Base-by-base conservation (phyloP, 169 alveolate genomes). In the Plasmodium berghei region DNA sequence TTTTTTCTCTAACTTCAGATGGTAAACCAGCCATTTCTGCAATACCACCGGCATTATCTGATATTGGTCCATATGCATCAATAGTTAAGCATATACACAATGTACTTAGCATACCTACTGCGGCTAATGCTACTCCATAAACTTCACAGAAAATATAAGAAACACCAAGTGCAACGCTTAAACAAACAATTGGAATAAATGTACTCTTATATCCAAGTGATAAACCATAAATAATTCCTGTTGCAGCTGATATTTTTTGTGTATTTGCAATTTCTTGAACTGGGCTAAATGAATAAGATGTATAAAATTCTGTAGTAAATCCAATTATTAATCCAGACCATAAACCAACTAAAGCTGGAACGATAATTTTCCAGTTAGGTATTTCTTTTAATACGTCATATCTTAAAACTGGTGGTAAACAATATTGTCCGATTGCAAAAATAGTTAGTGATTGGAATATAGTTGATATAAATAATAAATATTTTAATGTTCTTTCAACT, bases 31-130 rank as follows among this genome's bases (percentile, higher is more conserved):
- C 91, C 98, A 97, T 97, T 89, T 96, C 98, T 10, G 97, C 98
- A 70, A 97, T 97, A 72, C 99, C 98, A n/a, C 98, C 98, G 18
- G 99, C 99, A 89, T 97, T 97, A 92, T 96, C 98, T 45, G 97
- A 87, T 88, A 97, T 95, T 34, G 99, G 98, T 34, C 98, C 98
- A 85, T 95, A 97, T 40, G 97, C 98, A 80, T 96, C 98, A 55
- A 96, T 96, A 42, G 97, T 94, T 46, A 97, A 93, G 58, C 97
- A 97, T 77, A 95, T 90, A 73, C 96, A 72, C 52, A 96, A 90
- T 59, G 97, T 95, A 64, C 97, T 94, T 62, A 97, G 93, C 98
- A 96, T 96, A 59, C 99, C 98, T 56, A 97, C 72, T 28, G 98
- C 98, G 16, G 97, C 97, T 64, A 96, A 83, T 18, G 98, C 97